phyloP scores from a whole-genome alignment of 176 grass and related monocot species.

The Eragrostis nindensis region DNA sequence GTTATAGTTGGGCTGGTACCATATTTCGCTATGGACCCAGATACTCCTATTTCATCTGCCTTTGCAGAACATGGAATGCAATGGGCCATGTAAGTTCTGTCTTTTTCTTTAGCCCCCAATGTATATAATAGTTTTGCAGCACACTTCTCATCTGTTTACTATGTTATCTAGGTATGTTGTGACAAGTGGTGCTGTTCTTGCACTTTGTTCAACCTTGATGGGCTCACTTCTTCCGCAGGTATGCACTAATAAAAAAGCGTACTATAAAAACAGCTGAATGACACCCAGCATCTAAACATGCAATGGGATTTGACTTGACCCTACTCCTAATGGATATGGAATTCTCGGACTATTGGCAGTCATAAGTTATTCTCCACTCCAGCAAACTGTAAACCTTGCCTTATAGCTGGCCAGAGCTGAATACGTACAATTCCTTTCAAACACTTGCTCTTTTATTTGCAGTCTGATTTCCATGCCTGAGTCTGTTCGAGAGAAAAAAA shows the following conservation, averaged over 20 bases:
- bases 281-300: neutral
- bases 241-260: constrained; percentile 27
- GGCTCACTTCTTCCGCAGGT: constrained; percentile 99
- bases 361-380: neutral
- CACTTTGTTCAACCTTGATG: constrained; percentile 95
- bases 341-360: neutral
- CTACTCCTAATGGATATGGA: neutral
- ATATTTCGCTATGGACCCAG: constrained; percentile 92
- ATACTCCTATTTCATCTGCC: constrained; percentile 97
- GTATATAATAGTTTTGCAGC: constrained; percentile 5
- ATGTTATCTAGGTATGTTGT: constrained; percentile 76
- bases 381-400: neutral
- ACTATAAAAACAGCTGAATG: constrained; percentile 17
- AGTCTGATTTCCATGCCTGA: too few species aligned
- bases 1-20: constrained; percentile 95
- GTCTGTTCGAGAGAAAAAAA: too few species aligned
- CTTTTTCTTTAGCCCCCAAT: constrained; percentile 9
- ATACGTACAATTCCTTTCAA: constrained; percentile 13
- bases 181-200: constrained; percentile 87
- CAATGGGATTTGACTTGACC: constrained; percentile 11
- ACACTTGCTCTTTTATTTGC: neutral
- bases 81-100: constrained; percentile 88
- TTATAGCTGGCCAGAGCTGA: constrained; percentile 4
- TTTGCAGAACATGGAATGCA: constrained; percentile 83
- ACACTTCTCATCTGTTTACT: constrained; percentile 17